Conservation (phyloP, 106 monocot species). For the Iris macrosiphon region DNA sequence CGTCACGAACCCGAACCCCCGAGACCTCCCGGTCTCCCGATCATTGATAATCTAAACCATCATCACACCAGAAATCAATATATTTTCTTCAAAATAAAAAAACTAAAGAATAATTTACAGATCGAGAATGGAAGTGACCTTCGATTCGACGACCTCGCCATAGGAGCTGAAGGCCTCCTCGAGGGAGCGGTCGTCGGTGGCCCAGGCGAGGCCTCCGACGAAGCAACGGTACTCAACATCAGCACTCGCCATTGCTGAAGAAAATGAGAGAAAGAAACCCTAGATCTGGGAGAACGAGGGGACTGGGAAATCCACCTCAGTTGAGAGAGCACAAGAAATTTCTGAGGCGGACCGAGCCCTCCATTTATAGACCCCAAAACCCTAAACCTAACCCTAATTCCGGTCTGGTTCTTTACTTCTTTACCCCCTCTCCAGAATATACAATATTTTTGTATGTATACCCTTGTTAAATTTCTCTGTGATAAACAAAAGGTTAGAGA, state of each 20-base stretch:
- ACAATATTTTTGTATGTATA: too few species aligned
- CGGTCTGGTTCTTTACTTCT: too few species aligned
- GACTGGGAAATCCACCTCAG: slow-evolving; percentile 19
- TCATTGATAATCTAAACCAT: slow-evolving; percentile 32
- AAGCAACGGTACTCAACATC: slow-evolving; percentile 67
- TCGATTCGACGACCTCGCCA: slow-evolving; percentile 58
- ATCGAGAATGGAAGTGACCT: slow-evolving; percentile 10
- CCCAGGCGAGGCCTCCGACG: slow-evolving; percentile 75
- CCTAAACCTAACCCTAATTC: too few species aligned
- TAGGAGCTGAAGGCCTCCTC: slow-evolving; percentile 43
- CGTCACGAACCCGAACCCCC: slow-evolving; percentile 70
- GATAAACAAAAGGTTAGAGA: too few species aligned
- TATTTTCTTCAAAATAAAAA: not conserved
- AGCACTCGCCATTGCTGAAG: slow-evolving; percentile 21
- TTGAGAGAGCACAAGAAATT: slow-evolving; percentile 22
- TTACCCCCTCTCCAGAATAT: too few species aligned
- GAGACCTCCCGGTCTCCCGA: slow-evolving; percentile 58
- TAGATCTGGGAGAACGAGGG: slow-evolving; percentile 8
- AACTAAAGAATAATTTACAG: not conserved
- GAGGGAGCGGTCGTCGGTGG: slow-evolving; percentile 49
- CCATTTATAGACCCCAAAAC: slow-evolving; percentile 6
- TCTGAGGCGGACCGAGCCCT: not conserved
- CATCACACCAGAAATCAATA: slow-evolving; percentile 5
- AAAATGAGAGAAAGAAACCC: slow-evolving; percentile 8
- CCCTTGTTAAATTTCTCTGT: too few species aligned